phyloP scores from a whole-genome alignment of 1,139 yeast genomes.

The Yamadazyma friedrichii region DNA sequence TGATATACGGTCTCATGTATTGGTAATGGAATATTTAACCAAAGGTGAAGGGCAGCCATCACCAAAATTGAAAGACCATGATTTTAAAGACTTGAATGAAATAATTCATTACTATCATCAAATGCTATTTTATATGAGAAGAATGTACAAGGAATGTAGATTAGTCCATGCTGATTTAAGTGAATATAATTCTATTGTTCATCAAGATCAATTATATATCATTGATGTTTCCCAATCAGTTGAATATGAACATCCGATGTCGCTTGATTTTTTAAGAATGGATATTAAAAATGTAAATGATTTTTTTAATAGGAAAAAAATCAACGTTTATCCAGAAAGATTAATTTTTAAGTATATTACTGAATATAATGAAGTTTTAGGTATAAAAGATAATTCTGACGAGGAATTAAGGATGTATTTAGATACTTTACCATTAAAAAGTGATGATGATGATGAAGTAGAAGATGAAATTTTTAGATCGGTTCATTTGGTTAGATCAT shows the following conservation, averaged over 20 bases:
- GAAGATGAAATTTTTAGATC: slow-evolving; percentile 87
- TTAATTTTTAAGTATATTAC: slow-evolving; percentile 74
- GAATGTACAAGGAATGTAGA: slow-evolving; percentile 83
- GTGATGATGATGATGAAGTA: slow-evolving; percentile 51
- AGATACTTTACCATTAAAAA: slow-evolving; percentile 50
- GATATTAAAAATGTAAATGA: slow-evolving; percentile 95
- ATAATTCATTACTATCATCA: slow-evolving; percentile 70
- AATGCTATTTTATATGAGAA: slow-evolving; percentile 80
- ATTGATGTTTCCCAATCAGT: slow-evolving; percentile 98
- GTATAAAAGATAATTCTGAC: slow-evolving; percentile 39
- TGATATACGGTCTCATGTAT: slow-evolving; percentile 82
- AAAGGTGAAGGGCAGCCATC: slow-evolving; percentile 82
- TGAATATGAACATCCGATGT: slow-evolving; percentile 97
- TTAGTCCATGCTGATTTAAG: slow-evolving; percentile 96
- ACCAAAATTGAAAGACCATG: slow-evolving; percentile 83
- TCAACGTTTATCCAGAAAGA: slow-evolving; percentile 78
- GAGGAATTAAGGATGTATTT: slow-evolving; percentile 36
- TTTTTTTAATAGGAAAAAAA: slow-evolving; percentile 70
- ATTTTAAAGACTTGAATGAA: slow-evolving; percentile 62
- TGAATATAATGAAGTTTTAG: slow-evolving; percentile 37
- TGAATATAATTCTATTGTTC: slow-evolving; percentile 91
- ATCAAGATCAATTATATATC: slow-evolving; percentile 74
- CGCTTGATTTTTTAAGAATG: slow-evolving; percentile 92
- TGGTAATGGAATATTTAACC: slow-evolving; percentile 90
- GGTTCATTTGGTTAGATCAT: slow-evolving; percentile 74